Evolutionary conservation across 306 rosid species (phyloP).

Genomic region (Luffa acutangula): DNA sequence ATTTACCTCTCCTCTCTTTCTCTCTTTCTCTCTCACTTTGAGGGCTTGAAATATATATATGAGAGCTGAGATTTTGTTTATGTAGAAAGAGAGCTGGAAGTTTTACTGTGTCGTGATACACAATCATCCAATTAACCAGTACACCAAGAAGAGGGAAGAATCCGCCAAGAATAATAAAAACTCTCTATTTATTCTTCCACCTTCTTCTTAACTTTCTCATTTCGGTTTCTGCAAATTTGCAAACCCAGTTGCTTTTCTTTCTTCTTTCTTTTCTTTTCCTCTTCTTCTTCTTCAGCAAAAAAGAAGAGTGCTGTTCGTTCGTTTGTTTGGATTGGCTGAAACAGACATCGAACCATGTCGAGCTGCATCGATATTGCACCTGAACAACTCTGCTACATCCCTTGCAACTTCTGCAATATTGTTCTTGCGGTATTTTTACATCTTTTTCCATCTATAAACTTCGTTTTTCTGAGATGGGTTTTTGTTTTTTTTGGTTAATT

Average conservation of each 20-base stretch:
- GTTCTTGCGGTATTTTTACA: conserved; percentile 74
- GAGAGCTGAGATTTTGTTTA: neutral
- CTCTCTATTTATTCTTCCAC: neutral
- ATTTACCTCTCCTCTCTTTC: neutral
- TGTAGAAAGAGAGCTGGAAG: neutral
- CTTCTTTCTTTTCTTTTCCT: neutral
- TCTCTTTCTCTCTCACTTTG: neutral
- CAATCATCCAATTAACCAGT: neutral
- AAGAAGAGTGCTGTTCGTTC: neutral
- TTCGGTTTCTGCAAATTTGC: neutral
- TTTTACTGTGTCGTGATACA: neutral
- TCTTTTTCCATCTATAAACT: neutral
- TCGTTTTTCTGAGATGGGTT: neutral
- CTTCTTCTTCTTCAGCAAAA: neutral
- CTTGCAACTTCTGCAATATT: conserved; percentile 97
- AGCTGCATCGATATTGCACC: conserved; percentile 63
- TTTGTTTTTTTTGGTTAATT: neutral
- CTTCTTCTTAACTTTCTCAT: neutral
- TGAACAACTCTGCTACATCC: conserved; percentile 96
- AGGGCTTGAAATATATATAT: neutral
- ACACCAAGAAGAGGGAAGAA: neutral
- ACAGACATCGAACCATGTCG: neutral
- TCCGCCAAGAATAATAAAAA: neutral
- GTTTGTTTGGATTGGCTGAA: neutral
- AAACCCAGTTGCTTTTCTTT: neutral